Percentiles rank a stretch among this genome's conserved stretches.
Evolutionary conservation across 805 yeast species (phyloP).

Genomic region (Peterozyma xylosa): DNA sequence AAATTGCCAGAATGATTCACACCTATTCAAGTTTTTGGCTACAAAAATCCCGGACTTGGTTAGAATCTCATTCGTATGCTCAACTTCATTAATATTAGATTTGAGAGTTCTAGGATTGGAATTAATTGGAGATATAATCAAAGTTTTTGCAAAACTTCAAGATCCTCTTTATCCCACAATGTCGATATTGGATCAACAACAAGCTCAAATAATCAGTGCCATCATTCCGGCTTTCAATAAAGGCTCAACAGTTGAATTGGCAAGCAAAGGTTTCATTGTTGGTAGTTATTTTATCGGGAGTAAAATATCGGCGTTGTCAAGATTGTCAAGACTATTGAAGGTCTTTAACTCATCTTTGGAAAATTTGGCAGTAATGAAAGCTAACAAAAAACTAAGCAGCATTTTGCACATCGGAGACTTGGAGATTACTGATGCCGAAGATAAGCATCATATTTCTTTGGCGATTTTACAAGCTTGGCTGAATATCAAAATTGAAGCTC

Average conservation of each 20-base stretch:
- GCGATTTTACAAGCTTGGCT: slow-evolving; percentile 74
- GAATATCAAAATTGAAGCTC: slow-evolving; percentile 31
- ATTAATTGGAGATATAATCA: slow-evolving; percentile 57
- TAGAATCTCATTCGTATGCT: slow-evolving; percentile 71
- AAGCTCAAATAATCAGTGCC: slow-evolving; percentile 90
- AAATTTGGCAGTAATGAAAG: slow-evolving; percentile 30
- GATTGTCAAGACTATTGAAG: slow-evolving; percentile 49
- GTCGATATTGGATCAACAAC: slow-evolving; percentile 80
- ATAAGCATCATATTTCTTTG: slow-evolving; percentile 48
- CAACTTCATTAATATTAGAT: slow-evolving; percentile 59
- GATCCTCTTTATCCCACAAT: slow-evolving; percentile 71
- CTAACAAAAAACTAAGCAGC: slow-evolving; percentile 22
- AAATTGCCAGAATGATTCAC: slow-evolving; percentile 28
- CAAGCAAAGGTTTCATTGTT: slow-evolving; percentile 70
- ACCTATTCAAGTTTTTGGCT: slow-evolving; percentile 32
- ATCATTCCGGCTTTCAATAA: slow-evolving; percentile 76
- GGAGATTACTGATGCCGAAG: slow-evolving; percentile 32
- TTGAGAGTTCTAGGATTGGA: slow-evolving; percentile 61
- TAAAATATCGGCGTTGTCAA: slow-evolving; percentile 41
- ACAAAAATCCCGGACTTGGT: slow-evolving; percentile 56
- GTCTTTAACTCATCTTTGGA: slow-evolving; percentile 63
- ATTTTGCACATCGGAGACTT: slow-evolving; percentile 50
- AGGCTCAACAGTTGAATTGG: slow-evolving; percentile 66
- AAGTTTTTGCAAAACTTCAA: slow-evolving; percentile 47
- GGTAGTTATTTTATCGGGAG: slow-evolving; percentile 69